Conservation (phyloP, 2,329 filamentous ascomycete genomes). For the Claviceps humidiphila region DNA sequence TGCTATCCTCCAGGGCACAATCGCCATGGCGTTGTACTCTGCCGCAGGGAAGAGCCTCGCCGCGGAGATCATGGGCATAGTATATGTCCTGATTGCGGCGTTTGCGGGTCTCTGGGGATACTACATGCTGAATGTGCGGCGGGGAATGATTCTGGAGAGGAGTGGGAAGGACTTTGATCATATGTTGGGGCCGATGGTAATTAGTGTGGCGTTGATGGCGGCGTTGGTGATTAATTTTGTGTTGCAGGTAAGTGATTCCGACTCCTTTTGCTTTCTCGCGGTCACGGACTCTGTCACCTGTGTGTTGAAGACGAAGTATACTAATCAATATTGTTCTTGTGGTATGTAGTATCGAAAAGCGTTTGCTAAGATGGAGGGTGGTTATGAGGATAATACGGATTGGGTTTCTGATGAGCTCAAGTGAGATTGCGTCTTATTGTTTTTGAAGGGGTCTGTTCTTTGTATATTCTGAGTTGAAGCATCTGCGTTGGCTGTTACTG, state of each 20-base stretch:
- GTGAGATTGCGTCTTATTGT: conserved; percentile 5
- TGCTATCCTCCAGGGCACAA: conserved; percentile 67
- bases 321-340: no score
- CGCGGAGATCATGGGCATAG: conserved; percentile 64
- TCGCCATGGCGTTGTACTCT: conserved; percentile 79
- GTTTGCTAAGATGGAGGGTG: conserved; percentile 15
- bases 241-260: conserved; percentile 54
- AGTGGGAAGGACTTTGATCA: conserved; percentile 93
- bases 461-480: no score
- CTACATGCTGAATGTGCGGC: conserved; percentile 61
- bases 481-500: no score
- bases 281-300: no score
- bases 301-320: no score
- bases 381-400: neutral
- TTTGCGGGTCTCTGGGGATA: conserved; percentile 86
- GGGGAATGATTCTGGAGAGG: conserved; percentile 66
- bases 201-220: conserved; percentile 64
- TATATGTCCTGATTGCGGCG: conserved; percentile 68
- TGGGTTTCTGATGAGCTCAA: conserved; percentile 17
- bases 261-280: neutral
- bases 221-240: conserved; percentile 79
- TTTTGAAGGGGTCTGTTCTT: no score
- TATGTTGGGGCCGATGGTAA: conserved; percentile 67
- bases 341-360: conserved; percentile 19
- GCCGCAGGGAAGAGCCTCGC: conserved; percentile 70